Evolutionary conservation across 805 yeast genomes (phyloP).

Genomic region (Metschnikowia lachancei): DNA sequence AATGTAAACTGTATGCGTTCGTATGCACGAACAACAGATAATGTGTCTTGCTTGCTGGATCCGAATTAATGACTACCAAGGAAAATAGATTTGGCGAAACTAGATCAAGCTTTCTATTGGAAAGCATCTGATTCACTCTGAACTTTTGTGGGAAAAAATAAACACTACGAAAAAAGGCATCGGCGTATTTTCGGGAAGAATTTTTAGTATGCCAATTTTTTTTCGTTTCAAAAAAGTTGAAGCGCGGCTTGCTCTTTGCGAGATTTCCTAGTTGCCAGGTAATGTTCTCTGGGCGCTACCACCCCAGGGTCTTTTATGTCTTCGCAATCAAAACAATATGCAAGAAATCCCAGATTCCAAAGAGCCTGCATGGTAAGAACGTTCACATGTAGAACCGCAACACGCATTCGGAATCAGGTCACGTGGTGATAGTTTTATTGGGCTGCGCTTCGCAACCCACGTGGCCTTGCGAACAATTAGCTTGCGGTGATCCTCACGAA

Average conservation of each 20-base stretch:
- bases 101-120: too few species aligned
- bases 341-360: constrained; percentile 2
- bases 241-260: neutral
- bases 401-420: neutral
- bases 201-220: neutral
- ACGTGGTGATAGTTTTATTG: neutral
- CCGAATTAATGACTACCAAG: neutral
- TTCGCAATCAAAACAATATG: neutral
- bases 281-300: neutral
- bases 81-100: neutral
- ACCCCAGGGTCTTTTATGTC: constrained; percentile 1
- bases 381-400: neutral
- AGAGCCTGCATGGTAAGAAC: neutral
- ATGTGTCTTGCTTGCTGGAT: neutral
- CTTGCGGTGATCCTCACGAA: too few species aligned
- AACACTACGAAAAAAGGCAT: too few species aligned
- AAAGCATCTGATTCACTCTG: too few species aligned
- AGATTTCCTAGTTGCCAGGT: constrained; percentile 2
- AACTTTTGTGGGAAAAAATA: too few species aligned
- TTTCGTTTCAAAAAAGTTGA: neutral
- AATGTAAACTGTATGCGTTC: neutral
- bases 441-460: neutral
- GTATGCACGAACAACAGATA: neutral
- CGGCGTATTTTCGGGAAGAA: too few species aligned
- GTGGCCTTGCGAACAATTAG: neutral